Base-by-base conservation (phyloP, 2,329 filamentous ascomycete genomes). In the Calonectria pteridis region DNA sequence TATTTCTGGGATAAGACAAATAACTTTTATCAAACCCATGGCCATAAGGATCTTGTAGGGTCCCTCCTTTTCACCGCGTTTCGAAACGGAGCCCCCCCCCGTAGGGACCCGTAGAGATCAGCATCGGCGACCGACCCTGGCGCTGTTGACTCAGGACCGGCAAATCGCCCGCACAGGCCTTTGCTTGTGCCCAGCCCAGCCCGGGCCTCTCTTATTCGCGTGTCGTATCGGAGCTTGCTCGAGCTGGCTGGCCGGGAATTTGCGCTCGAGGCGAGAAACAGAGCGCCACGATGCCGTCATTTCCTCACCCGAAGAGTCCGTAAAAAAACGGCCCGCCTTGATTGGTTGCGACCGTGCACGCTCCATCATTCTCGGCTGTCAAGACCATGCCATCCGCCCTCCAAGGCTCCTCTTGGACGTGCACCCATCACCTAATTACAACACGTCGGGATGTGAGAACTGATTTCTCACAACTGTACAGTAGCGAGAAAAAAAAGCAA, bases 11-110 rank as follows among this genome's bases (percentile, higher is more conserved):
- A 40, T 62, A 14, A 20, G 37, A 14, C 55, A 40, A 59, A 62
- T 62, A 40, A 35, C 9, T 26, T 62, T 62, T 62, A 62, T 62
- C 55, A 62, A 62, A 62, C 55, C 55, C 55, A 62, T 62, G 55
- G 18, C 23, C 55, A 20, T 40, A 62, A 23, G 33, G 55, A 62
- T 26, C n/a, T 11, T 23, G n/a, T n/a, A n/a, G n/a, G n/a, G 14
- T 3, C 20, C 55, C 53, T 35, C 55, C 37, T 40, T 62, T 23
- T 40, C 55, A 62, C 55, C 55, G 55, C 55, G 55, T 62, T 62
- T 62, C 55, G 55, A 62, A 62, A 62, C 55, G 35, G 55, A 26
- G 23, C 55, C 43, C n/a, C n/a, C n/a, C n/a, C n/a, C n/a, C n/a
- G n/a, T n/a, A n/a, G n/a, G n/a, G 55, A 7, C 43, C 43, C 43